These are phyloP conservation scores for Gryganskiella cystojenkinii DNA, from an alignment of 192 early-diverging fungal species.

Conservation along the genomic window DNA sequence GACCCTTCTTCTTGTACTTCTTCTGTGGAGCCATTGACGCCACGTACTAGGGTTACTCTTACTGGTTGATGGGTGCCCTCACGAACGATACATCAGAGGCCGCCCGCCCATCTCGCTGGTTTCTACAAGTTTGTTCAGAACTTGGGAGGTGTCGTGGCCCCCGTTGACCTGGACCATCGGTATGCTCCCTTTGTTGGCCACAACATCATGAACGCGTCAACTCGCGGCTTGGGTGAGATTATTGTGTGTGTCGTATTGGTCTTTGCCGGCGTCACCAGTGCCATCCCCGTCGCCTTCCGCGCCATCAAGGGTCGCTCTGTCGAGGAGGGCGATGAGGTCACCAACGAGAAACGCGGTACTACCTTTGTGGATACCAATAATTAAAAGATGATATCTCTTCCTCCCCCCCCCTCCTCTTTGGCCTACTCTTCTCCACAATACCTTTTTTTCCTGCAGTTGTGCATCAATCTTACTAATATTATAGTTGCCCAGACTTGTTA, in stretches of 20 bases:
- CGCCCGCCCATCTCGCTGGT: slow-evolving; percentile 71
- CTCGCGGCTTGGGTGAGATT: slow-evolving; percentile 40
- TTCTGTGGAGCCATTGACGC: slow-evolving; percentile 79
- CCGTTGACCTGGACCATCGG: slow-evolving; percentile 44
- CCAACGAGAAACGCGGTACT: too few relatives aligned
- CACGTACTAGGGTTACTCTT: slow-evolving; percentile 72
- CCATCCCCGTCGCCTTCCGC: slow-evolving; percentile 42
- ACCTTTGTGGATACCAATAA: too few relatives aligned
- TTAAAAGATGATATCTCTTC: too few relatives aligned
- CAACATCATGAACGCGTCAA: slow-evolving; percentile 18
- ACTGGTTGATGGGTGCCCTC: slow-evolving; percentile 86
- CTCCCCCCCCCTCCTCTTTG: too few relatives aligned
- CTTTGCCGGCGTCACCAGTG: slow-evolving; percentile 32
- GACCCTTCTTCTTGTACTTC: slow-evolving; percentile 71
- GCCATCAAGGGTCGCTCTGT: slow-evolving; percentile 38
- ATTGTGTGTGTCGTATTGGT: slow-evolving; percentile 28
- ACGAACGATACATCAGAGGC: slow-evolving; percentile 77
- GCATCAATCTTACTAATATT: too few relatives aligned
- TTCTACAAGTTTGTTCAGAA: slow-evolving; percentile 3
- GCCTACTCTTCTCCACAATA: too few relatives aligned
- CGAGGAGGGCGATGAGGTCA: slow-evolving; percentile 17
- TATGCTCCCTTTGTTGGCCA: slow-evolving; percentile 26
- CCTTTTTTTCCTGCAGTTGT: too few relatives aligned
- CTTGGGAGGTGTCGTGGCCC: slow-evolving; percentile 51
- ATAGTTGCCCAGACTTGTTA: too few relatives aligned